phyloP scores from a whole-genome alignment of 345 rosid genomes.

The Kandelia obovata region DNA sequence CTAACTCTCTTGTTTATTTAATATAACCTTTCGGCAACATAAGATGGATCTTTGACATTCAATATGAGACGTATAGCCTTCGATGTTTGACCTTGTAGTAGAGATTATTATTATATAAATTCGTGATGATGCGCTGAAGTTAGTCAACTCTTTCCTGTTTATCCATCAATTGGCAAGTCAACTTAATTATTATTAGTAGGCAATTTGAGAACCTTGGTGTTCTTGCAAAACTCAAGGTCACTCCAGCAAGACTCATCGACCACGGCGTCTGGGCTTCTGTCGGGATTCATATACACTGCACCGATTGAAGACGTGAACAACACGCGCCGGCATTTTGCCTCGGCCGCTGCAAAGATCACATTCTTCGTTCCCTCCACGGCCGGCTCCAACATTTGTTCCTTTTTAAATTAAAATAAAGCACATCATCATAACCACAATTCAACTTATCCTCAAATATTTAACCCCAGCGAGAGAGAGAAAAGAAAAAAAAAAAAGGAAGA shows the following conservation, averaged over 20 bases:
- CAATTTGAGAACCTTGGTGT: slow-evolving; percentile 54
- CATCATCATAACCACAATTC: neutral
- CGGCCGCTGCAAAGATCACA: slow-evolving; percentile 78
- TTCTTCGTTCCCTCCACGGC: slow-evolving; percentile 81
- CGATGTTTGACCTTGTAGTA: no score
- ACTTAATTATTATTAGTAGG: neutral
- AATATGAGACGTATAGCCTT: no score
- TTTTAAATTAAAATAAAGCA: neutral
- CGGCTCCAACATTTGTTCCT: slow-evolving; percentile 99
- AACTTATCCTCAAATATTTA: no score
- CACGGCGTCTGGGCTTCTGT: slow-evolving; percentile 55
- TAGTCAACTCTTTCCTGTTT: no score
- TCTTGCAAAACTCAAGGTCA: slow-evolving; percentile 92
- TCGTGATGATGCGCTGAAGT: no score
- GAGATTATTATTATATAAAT: no score
- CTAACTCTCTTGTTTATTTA: no score
- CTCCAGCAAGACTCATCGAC: slow-evolving; percentile 98
- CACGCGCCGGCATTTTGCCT: slow-evolving; percentile 76
- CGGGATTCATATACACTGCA: slow-evolving; percentile 91
- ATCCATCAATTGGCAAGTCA: no score
- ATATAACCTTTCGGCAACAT: no score
- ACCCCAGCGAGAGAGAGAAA: no score
- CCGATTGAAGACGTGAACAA: slow-evolving; percentile 93
- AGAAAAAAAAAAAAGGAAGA: no score
- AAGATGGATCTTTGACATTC: no score